Evolutionary conservation across 2,329 filamentous ascomycete genomes (phyloP).

Genomic region (Trichoderma arundinaceum): DNA sequence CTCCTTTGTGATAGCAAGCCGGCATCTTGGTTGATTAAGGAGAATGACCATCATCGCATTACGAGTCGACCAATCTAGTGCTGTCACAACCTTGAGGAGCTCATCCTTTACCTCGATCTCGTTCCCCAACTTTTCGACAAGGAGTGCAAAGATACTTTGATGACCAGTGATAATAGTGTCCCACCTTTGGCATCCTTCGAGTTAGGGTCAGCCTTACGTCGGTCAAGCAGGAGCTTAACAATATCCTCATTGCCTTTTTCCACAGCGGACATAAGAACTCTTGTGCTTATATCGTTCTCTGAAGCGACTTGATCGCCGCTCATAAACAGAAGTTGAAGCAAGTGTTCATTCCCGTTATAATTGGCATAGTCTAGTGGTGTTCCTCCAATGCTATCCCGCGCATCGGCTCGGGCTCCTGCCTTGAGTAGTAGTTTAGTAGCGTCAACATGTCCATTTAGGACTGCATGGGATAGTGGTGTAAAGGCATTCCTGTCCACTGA

Average conservation of each 20-base stretch:
- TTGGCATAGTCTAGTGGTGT: slow-evolving; percentile 7
- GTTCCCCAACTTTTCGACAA: too few relatives aligned
- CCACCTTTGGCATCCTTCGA: too few relatives aligned
- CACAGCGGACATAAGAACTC: not conserved
- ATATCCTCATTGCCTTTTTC: not conserved
- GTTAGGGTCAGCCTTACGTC: too few relatives aligned
- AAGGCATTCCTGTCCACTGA: not conserved
- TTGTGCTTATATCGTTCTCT: not conserved
- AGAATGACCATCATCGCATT: too few relatives aligned
- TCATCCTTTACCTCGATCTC: too few relatives aligned
- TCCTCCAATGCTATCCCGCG: not conserved
- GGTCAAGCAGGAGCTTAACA: not conserved
- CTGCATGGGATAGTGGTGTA: not conserved
- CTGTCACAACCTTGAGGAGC: too few relatives aligned
- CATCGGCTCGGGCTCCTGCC: not conserved
- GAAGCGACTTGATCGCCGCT: not conserved
- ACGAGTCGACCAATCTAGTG: too few relatives aligned
- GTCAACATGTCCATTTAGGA: not conserved
- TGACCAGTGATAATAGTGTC: too few relatives aligned
- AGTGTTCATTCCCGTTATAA: not conserved
- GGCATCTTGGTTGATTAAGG: too few relatives aligned
- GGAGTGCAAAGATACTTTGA: too few relatives aligned
- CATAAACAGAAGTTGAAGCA: not conserved
- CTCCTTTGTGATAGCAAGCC: too few relatives aligned
- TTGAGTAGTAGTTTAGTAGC: not conserved